phyloP scores from a whole-genome alignment of 2,329 filamentous ascomycete genomes.

The Epichloe sp. region DNA sequence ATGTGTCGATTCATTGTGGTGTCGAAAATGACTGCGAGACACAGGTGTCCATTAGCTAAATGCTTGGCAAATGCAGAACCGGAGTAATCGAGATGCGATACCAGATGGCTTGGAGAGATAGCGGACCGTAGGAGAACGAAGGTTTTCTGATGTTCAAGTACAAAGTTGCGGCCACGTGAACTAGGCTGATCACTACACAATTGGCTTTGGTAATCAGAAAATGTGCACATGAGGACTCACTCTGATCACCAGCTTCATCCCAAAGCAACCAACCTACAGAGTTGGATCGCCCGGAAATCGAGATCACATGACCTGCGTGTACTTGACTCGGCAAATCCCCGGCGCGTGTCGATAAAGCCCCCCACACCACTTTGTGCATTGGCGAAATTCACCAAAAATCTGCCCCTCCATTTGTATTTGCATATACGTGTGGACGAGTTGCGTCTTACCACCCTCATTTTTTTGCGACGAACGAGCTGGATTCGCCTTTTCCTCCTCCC shows the following conservation, averaged over 20 bases:
- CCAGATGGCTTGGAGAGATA: background rate
- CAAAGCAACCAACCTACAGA: background rate
- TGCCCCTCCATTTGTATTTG: conserved; percentile 25
- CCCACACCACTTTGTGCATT: conserved; percentile 25
- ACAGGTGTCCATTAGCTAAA: no score
- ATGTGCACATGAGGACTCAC: background rate
- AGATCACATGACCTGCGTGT: conserved; percentile 24
- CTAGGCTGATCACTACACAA: background rate
- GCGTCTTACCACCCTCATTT: conserved; percentile 3
- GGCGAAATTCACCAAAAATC: conserved; percentile 29
- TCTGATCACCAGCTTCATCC: background rate
- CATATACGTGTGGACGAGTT: conserved; percentile 8
- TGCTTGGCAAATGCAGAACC: background rate
- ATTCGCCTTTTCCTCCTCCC: background rate
- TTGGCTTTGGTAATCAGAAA: background rate
- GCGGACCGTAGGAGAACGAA: no score
- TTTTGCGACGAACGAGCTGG: conserved; percentile 2
- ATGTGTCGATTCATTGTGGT: conserved; percentile 16
- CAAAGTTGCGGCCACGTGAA: background rate
- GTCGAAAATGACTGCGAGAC: background rate
- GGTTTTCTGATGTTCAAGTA: background rate
- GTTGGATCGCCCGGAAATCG: background rate
- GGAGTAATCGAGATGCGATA: background rate
- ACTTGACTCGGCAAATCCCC: conserved; percentile 19
- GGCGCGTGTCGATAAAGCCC: conserved; percentile 15